Conservation (phyloP, 2,329 filamentous ascomycete genomes). For the Clonostachys solani region DNA sequence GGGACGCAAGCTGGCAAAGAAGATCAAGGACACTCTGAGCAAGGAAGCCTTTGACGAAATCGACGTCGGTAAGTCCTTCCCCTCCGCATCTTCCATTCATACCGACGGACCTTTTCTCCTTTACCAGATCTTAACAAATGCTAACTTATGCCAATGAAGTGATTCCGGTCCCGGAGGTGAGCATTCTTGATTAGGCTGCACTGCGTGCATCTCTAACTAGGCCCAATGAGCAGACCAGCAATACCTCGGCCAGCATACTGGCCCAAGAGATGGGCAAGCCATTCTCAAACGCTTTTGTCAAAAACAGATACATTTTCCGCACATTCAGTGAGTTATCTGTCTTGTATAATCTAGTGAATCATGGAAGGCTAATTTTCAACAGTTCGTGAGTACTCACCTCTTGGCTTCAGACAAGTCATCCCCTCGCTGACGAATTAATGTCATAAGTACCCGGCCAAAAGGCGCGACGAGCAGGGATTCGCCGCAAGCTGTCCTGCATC, state of each 20-base stretch:
- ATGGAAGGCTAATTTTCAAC: neutral
- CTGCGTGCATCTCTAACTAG: neutral
- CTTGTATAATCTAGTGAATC: neutral
- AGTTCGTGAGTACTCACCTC: neutral
- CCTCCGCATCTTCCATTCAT: neutral
- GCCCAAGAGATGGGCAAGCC: conserved; percentile 73
- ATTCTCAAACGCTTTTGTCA: conserved; percentile 78
- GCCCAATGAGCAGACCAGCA: conserved; percentile 55
- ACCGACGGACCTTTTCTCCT: neutral
- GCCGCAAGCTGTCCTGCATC: conserved; percentile 86
- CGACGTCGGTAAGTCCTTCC: conserved; percentile 47
- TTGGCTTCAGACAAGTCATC: neutral
- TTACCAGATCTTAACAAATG: neutral
- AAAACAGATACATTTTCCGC: conserved; percentile 84
- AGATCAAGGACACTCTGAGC: conserved; percentile 63
- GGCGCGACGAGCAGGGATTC: conserved; percentile 73
- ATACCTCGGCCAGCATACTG: conserved; percentile 73
- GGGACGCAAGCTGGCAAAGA: conserved; percentile 76
- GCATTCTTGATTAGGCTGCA: neutral
- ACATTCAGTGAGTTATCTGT: conserved; percentile 64
- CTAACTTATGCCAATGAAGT: conserved; percentile 33
- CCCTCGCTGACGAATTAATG: conserved; percentile 59
- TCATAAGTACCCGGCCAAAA: conserved; percentile 27
- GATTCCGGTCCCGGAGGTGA: conserved; percentile 62
- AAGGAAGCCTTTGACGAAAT: conserved; percentile 69